phyloP scores from a whole-genome alignment of 768 basidiomycete species.

The Agaricus sinodeliciosus region DNA sequence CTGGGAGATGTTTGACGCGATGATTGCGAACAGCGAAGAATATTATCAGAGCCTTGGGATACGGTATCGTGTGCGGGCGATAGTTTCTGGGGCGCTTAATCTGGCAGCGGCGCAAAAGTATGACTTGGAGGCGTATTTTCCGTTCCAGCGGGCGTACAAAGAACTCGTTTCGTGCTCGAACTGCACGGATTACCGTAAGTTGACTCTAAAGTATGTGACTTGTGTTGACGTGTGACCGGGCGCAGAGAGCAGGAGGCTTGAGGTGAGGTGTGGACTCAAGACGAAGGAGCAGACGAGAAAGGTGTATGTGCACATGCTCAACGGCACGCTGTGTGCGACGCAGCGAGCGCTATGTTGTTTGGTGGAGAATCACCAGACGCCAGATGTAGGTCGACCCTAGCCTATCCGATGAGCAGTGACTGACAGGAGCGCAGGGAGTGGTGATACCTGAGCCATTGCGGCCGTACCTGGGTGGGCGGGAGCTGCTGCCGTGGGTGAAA shows the following conservation, averaged over 20 bases:
- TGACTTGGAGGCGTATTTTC: slow-evolving; percentile 99
- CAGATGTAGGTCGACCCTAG: slow-evolving; percentile 55
- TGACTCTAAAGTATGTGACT: background rate
- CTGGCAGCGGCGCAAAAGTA: slow-evolving; percentile 96
- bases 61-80: slow-evolving; percentile 88
- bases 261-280: slow-evolving; percentile 91
- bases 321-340: slow-evolving; percentile 95
- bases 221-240: background rate
- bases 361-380: slow-evolving; percentile 98
- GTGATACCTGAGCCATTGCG: slow-evolving; percentile 83
- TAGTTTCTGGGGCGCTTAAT: slow-evolving; percentile 95
- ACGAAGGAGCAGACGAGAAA: slow-evolving; percentile 85
- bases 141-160: slow-evolving; percentile 94
- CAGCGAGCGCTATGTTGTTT: slow-evolving; percentile 95
- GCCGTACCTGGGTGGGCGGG: slow-evolving; percentile 94
- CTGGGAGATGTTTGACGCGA: slow-evolving; percentile 88
- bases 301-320: slow-evolving; percentile 98
- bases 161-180: slow-evolving; percentile 97
- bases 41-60: slow-evolving; percentile 95
- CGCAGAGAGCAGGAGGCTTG: slow-evolving; percentile 85
- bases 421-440: slow-evolving; percentile 59
- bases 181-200: slow-evolving; percentile 98
- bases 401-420: slow-evolving; percentile 2
- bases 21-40: slow-evolving; percentile 84
- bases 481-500: slow-evolving; percentile 82